phyloP scores from a whole-genome alignment of 192 early-diverging fungal species.

The Geranomyces variabilis region DNA sequence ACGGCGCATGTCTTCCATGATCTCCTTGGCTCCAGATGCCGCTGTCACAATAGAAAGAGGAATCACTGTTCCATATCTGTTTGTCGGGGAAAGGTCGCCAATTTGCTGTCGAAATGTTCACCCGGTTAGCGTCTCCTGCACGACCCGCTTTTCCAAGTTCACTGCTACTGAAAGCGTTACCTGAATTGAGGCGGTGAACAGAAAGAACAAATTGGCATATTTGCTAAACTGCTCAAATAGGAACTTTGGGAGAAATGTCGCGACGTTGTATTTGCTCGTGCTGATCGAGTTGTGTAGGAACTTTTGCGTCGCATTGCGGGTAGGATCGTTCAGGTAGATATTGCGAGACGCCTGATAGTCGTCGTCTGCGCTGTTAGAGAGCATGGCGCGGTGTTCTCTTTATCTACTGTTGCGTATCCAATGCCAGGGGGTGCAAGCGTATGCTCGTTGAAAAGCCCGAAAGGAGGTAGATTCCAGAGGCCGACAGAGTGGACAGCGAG shows the following conservation, averaged over 20 bases:
- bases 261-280: constrained; percentile 92
- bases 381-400: neutral
- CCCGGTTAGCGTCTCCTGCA: neutral
- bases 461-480: too few relatives aligned
- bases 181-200: constrained; percentile 96
- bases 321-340: constrained; percentile 87
- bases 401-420: too few relatives aligned
- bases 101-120: constrained; percentile 73
- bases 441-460: too few relatives aligned
- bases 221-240: constrained; percentile 97
- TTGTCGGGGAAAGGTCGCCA: constrained; percentile 89
- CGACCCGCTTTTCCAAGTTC: too few relatives aligned
- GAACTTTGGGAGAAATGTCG: constrained; percentile 95
- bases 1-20: constrained; percentile 79
- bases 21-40: constrained; percentile 91
- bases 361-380: constrained; percentile 33
- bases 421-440: too few relatives aligned
- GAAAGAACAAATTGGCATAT: constrained; percentile 99
- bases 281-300: constrained; percentile 92
- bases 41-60: constrained; percentile 81
- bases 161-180: constrained; percentile 54
- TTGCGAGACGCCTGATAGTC: constrained; percentile 64
- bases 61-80: constrained; percentile 83
- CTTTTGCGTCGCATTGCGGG: constrained; percentile 75
- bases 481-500: too few relatives aligned